phyloP scores from a whole-genome alignment of 768 basidiomycete species.

The Podaxis sp. region DNA sequence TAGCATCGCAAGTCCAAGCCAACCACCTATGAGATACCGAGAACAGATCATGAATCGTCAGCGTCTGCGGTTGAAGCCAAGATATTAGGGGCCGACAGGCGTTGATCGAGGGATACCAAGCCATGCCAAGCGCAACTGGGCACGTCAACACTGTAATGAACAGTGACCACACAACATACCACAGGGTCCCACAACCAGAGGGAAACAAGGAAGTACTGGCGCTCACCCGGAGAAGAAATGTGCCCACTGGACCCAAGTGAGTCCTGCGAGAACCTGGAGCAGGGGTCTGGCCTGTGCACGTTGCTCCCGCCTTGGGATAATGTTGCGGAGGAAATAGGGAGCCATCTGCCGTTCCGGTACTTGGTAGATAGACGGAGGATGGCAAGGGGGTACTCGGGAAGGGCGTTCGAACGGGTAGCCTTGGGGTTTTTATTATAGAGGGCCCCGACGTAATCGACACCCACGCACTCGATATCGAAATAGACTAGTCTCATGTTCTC shows the following conservation, averaged over 20 bases:
- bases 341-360: constrained; percentile 33
- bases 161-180: neutral
- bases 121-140: constrained; percentile 1
- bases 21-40: constrained; percentile 54
- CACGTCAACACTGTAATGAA: neutral
- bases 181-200: constrained; percentile 2
- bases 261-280: constrained; percentile 37
- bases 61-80: neutral
- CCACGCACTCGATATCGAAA: neutral
- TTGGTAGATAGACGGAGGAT: neutral
- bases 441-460: constrained; percentile 4
- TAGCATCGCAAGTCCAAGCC: constrained; percentile 85
- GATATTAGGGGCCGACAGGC: constrained; percentile 20
- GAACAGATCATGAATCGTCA: neutral
- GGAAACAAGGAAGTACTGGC: neutral
- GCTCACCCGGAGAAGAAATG: constrained; percentile 64
- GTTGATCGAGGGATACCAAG: neutral
- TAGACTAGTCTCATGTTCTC: neutral
- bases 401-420: neutral
- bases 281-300: constrained; percentile 37
- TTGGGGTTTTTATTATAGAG: neutral
- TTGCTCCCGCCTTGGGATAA: constrained; percentile 50
- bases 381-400: no score
- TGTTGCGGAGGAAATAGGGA: constrained; percentile 48
- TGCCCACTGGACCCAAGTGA: constrained; percentile 56